A percentile compares a stretch with the other conserved stretches of the same genome.
These are phyloP conservation scores for Rosa lucieae DNA, from an alignment of 306 rosid species.

Conservation along the genomic window DNA sequence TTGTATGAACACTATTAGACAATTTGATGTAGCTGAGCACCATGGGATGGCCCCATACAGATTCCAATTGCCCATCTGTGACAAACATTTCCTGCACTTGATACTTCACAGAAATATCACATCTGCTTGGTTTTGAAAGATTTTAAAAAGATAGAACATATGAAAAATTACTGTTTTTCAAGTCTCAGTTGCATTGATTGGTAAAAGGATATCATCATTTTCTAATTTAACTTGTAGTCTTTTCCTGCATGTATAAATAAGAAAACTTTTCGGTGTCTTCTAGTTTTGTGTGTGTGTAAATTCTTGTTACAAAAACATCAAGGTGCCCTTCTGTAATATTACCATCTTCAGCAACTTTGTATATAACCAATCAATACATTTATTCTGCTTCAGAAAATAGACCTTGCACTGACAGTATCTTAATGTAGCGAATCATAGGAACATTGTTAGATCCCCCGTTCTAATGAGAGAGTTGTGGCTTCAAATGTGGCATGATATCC, in stretches of 20 bases:
- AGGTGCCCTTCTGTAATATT: background rate
- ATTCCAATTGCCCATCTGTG: background rate
- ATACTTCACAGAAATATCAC: background rate
- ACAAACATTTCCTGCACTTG: background rate
- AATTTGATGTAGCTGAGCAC: background rate
- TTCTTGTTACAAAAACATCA: background rate
- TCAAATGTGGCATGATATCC: slow-evolving; percentile 95
- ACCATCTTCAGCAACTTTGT: background rate
- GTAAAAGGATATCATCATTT: background rate
- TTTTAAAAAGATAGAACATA: background rate
- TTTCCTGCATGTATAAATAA: background rate
- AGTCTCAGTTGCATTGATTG: background rate
- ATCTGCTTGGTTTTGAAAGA: background rate
- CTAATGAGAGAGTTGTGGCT: slow-evolving; percentile 98
- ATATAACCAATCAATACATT: background rate
- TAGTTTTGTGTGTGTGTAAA: background rate
- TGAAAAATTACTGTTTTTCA: background rate
- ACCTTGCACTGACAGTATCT: slow-evolving; percentile 37
- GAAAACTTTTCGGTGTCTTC: background rate
- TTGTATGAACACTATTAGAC: background rate
- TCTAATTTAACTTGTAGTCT: background rate
- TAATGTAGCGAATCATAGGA: slow-evolving; percentile 93
- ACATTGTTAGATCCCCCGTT: slow-evolving; percentile 89
- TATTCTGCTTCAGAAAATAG: background rate
- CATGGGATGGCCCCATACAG: background rate